Percentiles rank a stretch among this genome's conserved stretches.
phyloP scores from a whole-genome alignment of 2,329 filamentous ascomycete species.

The Alternaria gansuensis region DNA sequence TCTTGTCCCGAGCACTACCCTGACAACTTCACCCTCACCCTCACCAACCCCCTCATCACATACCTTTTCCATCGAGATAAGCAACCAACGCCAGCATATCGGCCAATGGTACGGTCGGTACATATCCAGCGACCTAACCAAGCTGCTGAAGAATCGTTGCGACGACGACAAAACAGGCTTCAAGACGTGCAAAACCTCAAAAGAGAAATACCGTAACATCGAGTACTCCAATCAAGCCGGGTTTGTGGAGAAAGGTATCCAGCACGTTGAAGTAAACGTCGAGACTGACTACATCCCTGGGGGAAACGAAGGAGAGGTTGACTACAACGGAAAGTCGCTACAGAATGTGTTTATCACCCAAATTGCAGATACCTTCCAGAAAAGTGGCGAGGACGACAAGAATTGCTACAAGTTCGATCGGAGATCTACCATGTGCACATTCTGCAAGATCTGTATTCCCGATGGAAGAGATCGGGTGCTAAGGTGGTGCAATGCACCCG shows the following conservation, averaged over 20 bases:
- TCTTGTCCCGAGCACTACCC: neutral
- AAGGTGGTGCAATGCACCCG: constrained; percentile 17
- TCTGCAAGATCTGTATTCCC: neutral
- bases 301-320: neutral
- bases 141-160: neutral
- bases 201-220: constrained; percentile 1
- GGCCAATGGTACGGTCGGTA: constrained; percentile 13
- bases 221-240: constrained; percentile 3
- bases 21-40: neutral
- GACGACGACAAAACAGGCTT: neutral
- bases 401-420: constrained; percentile 16
- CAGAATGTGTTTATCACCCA: constrained; percentile 10
- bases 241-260: neutral
- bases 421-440: neutral
- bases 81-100: constrained; percentile 14
- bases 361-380: constrained; percentile 12
- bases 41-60: neutral
- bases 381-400: constrained; percentile 6
- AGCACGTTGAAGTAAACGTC: neutral
- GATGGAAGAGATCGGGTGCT: neutral
- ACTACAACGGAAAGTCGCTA: neutral
- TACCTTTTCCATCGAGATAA: constrained; percentile 14
- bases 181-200: neutral
- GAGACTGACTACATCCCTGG: constrained; percentile 1
- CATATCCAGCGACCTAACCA: constrained; percentile 1